Base-by-base conservation (phyloP, 768 basidiomycete species). In the Polyporus arcularius region DNA sequence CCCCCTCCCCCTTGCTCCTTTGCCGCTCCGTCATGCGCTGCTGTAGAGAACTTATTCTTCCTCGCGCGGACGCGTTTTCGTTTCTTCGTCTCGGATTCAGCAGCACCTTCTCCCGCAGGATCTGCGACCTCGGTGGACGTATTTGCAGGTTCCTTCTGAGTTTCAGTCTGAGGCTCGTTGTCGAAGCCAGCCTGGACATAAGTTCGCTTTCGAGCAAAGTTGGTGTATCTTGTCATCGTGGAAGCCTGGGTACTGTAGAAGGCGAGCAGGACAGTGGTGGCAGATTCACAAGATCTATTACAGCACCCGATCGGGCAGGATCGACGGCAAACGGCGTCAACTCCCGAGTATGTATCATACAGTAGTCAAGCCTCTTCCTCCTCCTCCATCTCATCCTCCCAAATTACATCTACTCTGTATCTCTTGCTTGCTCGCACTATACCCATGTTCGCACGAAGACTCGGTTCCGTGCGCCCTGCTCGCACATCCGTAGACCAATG, bases 211-310 rank as follows among this genome's bases (percentile, higher is more conserved):
- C 82, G 80, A n/a, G 86, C 87, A 71, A 92, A 80, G 65, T 84
- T 86, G 9, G 91, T 90, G 58, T 86, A 76, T 45, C 90, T 83
- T 14, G 90, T 91, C 90, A 92, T 92, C 31, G 15, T 45, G 5
- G 28, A 49, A 21, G 35, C 35, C 31, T n/a, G 15, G 35, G 42
- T 32, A 49, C n/a, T n/a, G 40, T 54, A 31, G 21, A 45, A 18
- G 43, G 16, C 14, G 43, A n/a, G 43, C 21, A 26, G 21, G 21
- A 26, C 21, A 26, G n/a, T 45, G 16, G 43, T 45, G 43, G n/a
- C 14, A 16, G 43, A 45, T 45, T 45, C 43, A 35, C 35, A 35
- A 35, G 35, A 35, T 35, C 35, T 35, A n/a, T n/a, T n/a, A 11
- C 35, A 11, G 35, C 11, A 35, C 35, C 35, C 35, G 35, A 35